These are phyloP conservation scores for Phytopythium cucurbitacearum DNA, from an alignment of 352 stramenopile species.

Conservation along the genomic window DNA sequence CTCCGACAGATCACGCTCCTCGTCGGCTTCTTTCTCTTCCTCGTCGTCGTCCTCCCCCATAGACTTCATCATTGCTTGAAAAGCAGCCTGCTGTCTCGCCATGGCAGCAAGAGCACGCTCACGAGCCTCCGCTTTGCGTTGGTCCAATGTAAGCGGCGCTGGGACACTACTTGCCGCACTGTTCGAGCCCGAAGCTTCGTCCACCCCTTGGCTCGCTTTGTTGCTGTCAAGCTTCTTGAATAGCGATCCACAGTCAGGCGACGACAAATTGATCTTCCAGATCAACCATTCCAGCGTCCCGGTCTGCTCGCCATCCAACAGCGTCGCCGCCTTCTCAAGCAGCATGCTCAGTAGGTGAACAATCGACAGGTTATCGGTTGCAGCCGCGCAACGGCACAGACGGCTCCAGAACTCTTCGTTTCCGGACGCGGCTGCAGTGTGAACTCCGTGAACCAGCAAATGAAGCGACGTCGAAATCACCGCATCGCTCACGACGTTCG, in stretches of 20 bases:
- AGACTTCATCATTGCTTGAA: conserved; percentile 77
- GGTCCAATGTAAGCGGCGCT: conserved; percentile 49
- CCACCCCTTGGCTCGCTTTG: conserved; percentile 18
- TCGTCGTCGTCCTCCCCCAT: conserved; percentile 39
- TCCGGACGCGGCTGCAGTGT: conserved; percentile 34
- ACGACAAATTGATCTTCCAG: conserved; percentile 47
- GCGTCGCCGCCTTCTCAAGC: conserved; percentile 28
- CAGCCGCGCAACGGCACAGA: conserved; percentile 28
- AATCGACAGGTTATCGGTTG: conserved; percentile 39
- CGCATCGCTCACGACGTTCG: conserved; percentile 62
- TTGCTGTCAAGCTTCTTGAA: conserved; percentile 31
- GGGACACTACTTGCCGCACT: conserved; percentile 5
- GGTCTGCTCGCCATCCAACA: conserved; percentile 73
- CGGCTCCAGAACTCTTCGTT: conserved; percentile 44
- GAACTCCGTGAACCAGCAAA: conserved; percentile 72
- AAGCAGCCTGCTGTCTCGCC: conserved; percentile 77
- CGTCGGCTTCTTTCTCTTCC: conserved; percentile 21
- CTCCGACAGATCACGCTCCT: conserved; percentile 21
- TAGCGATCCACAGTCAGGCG: conserved; percentile 28
- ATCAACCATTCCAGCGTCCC: conserved; percentile 76
- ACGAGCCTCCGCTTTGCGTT: conserved; percentile 73
- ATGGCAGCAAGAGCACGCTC: conserved; percentile 76
- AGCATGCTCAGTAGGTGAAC: conserved; percentile 51
- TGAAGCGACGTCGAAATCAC: conserved; percentile 82
- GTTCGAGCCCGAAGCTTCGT: conserved; percentile 1